Conservation (phyloP, 106 monocot genomes). For the Dioscorea dumetorum region DNA sequence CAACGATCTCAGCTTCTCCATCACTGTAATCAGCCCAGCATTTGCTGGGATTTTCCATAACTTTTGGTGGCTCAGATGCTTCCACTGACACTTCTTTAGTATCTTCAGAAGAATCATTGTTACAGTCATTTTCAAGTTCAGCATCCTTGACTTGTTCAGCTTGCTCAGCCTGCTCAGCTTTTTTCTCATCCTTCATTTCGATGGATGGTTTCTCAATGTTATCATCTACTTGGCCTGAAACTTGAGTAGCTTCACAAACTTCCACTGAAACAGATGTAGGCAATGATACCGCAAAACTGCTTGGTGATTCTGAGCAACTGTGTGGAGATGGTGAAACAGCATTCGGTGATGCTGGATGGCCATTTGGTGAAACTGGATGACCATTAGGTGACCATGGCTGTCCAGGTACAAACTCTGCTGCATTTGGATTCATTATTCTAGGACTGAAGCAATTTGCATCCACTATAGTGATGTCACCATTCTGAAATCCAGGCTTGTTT, state of each 20-base stretch:
- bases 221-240: conserved; percentile 20
- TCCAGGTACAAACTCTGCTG: conserved; percentile 79
- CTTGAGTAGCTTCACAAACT: conserved; percentile 21
- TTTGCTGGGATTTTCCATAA: conserved; percentile 23
- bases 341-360: conserved; percentile 23
- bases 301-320: conserved; percentile 25
- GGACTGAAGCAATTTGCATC: conserved; percentile 30
- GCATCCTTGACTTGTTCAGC: conserved; percentile 6
- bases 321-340: conserved; percentile 14
- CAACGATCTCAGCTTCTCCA: conserved; percentile 53
- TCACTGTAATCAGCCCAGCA: conserved; percentile 73
- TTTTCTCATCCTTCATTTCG: conserved; percentile 7
- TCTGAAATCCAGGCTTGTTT: conserved; percentile 41
- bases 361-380: conserved; percentile 26
- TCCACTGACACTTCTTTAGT: not conserved
- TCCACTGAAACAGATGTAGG: conserved; percentile 21
- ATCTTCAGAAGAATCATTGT: conserved; percentile 10
- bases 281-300: conserved; percentile 15
- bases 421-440: conserved; percentile 79
- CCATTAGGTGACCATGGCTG: conserved; percentile 65
- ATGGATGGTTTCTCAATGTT: not conserved
- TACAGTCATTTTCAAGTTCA: conserved; percentile 9
- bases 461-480: conserved; percentile 23
- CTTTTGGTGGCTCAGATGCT: conserved; percentile 2
- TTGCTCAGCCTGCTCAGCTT: conserved; percentile 7